Base-by-base conservation (phyloP, 495 filamentous ascomycete genomes). In the Hypoxylon rickii region DNA sequence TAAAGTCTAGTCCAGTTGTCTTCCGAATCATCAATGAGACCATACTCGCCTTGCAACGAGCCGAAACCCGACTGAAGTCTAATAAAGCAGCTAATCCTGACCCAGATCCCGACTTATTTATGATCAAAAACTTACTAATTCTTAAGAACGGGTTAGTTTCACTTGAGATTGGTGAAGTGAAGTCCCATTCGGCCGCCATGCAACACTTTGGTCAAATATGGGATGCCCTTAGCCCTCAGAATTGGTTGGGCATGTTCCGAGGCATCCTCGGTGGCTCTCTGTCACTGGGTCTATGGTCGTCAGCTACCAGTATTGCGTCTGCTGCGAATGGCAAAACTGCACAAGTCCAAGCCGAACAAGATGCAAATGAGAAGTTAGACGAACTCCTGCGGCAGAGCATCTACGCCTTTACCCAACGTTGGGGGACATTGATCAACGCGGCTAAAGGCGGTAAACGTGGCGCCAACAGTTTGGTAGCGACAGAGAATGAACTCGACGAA, bases 141-240 rank as follows among this genome's bases (percentile, higher is more conserved):
- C 83, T 97, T 8, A 96, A 96, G 64, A 90, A 93, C 58, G 87
- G 93, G 59, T 89, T 97, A 21, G 83, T 96, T 29, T 89, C 91
- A 13, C 92, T 96, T 57, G 92, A 97, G 73, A 94, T 97, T 68
- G 93, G 88, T 60, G 89, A 92, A 37, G 84, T 88, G 24, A 86
- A 89, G 24, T 85, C 85, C 54, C 75, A 87, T 22, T 81, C 83
- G 13, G 86, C 69, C 12, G 67, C 68, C 11, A 70, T 76, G 68
- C 71, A 76, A 51, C 72, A 96, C 70, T 94, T 96, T 70, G 83
- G 87, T 17, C 83, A 83, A 43, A 79, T 94, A 11, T 90, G 87
- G 68, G 87, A 82, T 54, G 88, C 89, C 2, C 89, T 96, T 62
- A 70, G 73, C 12, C 69, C 73, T 21, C 70, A 71, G 20, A 74